Base-by-base conservation (phyloP, 2,329 filamentous ascomycete species). In the Penicillium sp. region DNA sequence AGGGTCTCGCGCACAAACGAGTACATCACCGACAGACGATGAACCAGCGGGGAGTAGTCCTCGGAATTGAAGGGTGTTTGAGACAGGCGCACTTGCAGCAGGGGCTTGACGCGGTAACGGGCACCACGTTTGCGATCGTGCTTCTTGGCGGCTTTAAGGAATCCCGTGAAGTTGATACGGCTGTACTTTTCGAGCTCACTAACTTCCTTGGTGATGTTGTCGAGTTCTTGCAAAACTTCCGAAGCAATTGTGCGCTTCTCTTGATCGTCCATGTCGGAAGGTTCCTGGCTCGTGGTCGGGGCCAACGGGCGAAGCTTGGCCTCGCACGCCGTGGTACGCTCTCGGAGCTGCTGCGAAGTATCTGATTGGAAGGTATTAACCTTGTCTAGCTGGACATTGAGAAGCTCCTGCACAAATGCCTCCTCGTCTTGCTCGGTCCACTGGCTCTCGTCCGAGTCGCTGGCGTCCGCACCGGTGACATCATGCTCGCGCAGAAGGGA, bases 121-220 rank as follows among this genome's bases (percentile, higher is more conserved):
- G 88, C 85, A 59, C 93, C 93, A 68, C 94, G 87, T 81, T 94
- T 96, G 68, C 95, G 91, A 79, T 99, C 95, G 80, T 99, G 95
- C 82, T 99, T 99, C 88, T 99, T 99, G 60, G 93, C 93, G 53
- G 96, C 96, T 84, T 99, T 99, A 75, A 97, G 86, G 79, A 98
- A 97, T 53, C 93, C 95, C 6, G 95, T 97, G 79, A 97, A 99
- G 81, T 99, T 99, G 81, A 97, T 89, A 67, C 90, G 91, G 78
- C 92, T 95, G 81, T 95, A 99, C 78, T 92, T 95, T 80, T 97
- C 95, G 69, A 99, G 85, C 82, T 96, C 91, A 76, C 90, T 94
- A 73, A 96, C 89, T 79, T 97, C 92, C 75, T 92, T 91, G 37
- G 91, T 95, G 78, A 98, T 95, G 58, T 81, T 80, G 77, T 98